phyloP scores from a whole-genome alignment of 805 yeast species.

The Naumovozyma dairenensis region DNA sequence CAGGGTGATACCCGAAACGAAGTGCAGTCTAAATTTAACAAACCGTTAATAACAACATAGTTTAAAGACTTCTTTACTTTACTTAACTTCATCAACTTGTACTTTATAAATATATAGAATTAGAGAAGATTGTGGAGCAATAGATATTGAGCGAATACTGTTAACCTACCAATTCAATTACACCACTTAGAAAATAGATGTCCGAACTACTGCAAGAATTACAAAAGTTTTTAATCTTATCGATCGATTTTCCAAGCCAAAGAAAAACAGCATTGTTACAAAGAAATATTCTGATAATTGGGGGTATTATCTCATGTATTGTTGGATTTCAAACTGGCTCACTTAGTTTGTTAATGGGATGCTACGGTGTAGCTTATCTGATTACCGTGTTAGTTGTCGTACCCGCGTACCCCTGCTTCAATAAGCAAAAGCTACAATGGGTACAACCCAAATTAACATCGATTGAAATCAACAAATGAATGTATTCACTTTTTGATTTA shows the following conservation, averaged over 20 bases:
- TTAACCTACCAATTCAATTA: background rate
- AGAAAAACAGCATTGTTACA: slow-evolving; percentile 12
- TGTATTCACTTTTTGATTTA: too few species aligned
- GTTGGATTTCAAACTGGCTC: slow-evolving; percentile 42
- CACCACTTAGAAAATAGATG: slow-evolving; percentile 14
- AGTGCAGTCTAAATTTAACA: too few species aligned
- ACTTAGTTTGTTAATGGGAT: slow-evolving; percentile 30
- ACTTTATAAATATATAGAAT: too few species aligned
- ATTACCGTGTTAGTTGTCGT: slow-evolving; percentile 33
- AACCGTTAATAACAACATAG: too few species aligned
- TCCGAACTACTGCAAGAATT: slow-evolving; percentile 25
- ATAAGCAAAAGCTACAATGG: slow-evolving; percentile 32
- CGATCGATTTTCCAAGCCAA: slow-evolving; percentile 29
- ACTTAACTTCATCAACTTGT: too few species aligned
- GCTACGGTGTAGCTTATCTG: slow-evolving; percentile 32
- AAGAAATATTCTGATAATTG: slow-evolving; percentile 11
- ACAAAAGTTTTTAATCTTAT: slow-evolving; percentile 20
- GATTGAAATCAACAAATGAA: too few species aligned
- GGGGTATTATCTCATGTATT: slow-evolving; percentile 32
- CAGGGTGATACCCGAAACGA: too few species aligned
- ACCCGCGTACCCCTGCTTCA: slow-evolving; percentile 54
- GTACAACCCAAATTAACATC: slow-evolving; percentile 1
- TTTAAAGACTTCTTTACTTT: too few species aligned
- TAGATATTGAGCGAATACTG: too few species aligned
- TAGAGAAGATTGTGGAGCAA: too few species aligned